Conservation (phyloP, 768 basidiomycete genomes). For the Pisolithus microcarpus region DNA sequence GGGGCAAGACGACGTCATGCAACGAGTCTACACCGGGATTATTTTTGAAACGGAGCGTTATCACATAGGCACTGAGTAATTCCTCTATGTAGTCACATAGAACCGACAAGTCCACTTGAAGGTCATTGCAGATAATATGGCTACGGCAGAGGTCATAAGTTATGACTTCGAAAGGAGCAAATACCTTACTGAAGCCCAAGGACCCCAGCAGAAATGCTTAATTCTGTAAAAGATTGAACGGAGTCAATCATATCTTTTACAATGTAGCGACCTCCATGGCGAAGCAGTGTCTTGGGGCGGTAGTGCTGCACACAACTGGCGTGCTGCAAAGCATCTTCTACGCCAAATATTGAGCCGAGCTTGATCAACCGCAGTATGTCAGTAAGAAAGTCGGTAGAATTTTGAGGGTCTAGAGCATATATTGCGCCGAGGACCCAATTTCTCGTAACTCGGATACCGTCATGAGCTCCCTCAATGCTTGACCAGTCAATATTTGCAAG, state of each 20-base stretch:
- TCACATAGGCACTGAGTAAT: slow-evolving; percentile 35
- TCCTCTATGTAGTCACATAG: slow-evolving; percentile 48
- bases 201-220: slow-evolving; percentile 30
- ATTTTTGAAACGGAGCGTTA: slow-evolving; percentile 26
- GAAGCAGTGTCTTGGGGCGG: slow-evolving; percentile 1
- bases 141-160: no score
- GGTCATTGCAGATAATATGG: slow-evolving; percentile 31
- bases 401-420: slow-evolving; percentile 22
- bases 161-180: slow-evolving; percentile 1
- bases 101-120: slow-evolving; percentile 39
- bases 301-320: slow-evolving; percentile 23
- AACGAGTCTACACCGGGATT: slow-evolving; percentile 11
- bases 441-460: slow-evolving; percentile 31
- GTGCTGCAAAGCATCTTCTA: slow-evolving; percentile 25
- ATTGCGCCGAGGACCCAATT: slow-evolving; percentile 41
- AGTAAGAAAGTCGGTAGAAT: slow-evolving; percentile 32
- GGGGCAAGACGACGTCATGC: slow-evolving; percentile 46
- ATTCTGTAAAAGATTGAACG: slow-evolving; percentile 21
- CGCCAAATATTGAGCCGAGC: slow-evolving; percentile 36
- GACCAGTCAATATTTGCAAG: slow-evolving; percentile 27
- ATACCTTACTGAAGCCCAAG: slow-evolving; percentile 34
- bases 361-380: slow-evolving; percentile 30
- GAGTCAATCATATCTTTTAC: slow-evolving; percentile 27
- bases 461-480: slow-evolving; percentile 33
- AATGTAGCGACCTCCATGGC: slow-evolving; percentile 17